phyloP scores from a whole-genome alignment of 805 yeast genomes.

The Wickerhamiella sorbophila region DNA sequence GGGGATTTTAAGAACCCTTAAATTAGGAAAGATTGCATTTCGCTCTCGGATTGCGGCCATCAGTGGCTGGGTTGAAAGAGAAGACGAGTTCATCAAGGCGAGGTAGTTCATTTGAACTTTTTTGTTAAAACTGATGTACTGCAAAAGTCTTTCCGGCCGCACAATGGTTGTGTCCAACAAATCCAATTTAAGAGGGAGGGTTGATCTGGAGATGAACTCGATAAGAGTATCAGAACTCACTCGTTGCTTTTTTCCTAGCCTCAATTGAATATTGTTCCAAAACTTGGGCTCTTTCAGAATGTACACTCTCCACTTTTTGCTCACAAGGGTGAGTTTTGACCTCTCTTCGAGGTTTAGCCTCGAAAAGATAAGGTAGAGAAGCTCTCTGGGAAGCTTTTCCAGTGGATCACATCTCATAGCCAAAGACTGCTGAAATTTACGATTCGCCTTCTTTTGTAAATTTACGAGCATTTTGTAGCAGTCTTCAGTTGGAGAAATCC shows the following conservation, averaged over 20 bases:
- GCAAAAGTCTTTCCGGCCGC: not conserved
- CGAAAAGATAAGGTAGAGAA: conserved; percentile 8
- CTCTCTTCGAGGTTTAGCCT: conserved; percentile 7
- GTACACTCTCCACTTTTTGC: conserved; percentile 8
- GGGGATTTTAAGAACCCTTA: conserved; percentile 6
- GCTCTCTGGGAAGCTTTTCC: conserved; percentile 9
- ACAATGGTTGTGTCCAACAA: not conserved
- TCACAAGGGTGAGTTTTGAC: conserved; percentile 4
- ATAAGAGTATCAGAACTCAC: not conserved
- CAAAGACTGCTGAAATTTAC: not conserved
- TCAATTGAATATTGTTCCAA: conserved; percentile 9
- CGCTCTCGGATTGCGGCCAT: not conserved
- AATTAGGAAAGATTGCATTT: not conserved
- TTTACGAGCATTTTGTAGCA: not conserved
- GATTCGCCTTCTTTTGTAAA: not conserved
- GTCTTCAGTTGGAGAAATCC: not conserved
- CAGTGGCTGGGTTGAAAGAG: not conserved
- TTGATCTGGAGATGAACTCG: not conserved
- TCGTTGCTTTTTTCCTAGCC: not conserved
- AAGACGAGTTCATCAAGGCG: not conserved
- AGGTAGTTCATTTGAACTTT: not conserved
- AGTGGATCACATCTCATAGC: conserved; percentile 3
- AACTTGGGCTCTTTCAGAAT: conserved; percentile 8
- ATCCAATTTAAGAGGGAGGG: not conserved
- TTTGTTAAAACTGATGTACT: not conserved